These are phyloP conservation scores for Dryadomyces quercus-mongolicae DNA, from an alignment of 2,329 filamentous ascomycete species.

Conservation along the genomic window DNA sequence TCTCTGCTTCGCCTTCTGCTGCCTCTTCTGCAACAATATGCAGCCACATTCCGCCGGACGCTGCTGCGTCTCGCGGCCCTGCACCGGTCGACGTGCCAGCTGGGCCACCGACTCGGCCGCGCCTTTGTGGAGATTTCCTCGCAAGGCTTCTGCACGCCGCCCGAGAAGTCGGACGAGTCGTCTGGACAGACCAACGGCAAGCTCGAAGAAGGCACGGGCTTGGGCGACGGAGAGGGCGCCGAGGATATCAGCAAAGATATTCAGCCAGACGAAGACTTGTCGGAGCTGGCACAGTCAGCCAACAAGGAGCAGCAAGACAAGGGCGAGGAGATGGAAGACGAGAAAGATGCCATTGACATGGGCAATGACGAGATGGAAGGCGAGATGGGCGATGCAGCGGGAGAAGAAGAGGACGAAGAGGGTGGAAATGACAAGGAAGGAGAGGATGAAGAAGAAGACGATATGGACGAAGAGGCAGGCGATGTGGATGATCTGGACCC, in stretches of 20 bases:
- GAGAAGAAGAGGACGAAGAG: constrained; percentile 48
- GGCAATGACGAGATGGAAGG: constrained; percentile 86
- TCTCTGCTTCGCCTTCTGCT: constrained; percentile 48
- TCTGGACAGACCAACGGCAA: constrained; percentile 43
- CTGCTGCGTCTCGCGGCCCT: constrained; percentile 47
- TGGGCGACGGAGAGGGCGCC: constrained; percentile 88
- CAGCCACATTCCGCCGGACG: constrained; percentile 44
- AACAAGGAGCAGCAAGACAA: constrained; percentile 52
- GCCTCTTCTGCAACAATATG: constrained; percentile 68
- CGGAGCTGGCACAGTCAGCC: constrained; percentile 78
- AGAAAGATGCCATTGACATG: constrained; percentile 84
- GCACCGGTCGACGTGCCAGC: constrained; percentile 59
- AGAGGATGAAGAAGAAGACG: constrained; percentile 48
- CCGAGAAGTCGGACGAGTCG: constrained; percentile 55
- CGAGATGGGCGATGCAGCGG: constrained; percentile 56
- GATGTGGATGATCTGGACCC: constrained; percentile 86
- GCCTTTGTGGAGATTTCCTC: constrained; percentile 68
- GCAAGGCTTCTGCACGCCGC: constrained; percentile 84
- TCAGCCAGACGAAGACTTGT: constrained; percentile 81
- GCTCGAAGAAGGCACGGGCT: constrained; percentile 79
- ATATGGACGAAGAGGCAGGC: constrained; percentile 81
- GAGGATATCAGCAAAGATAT: constrained; percentile 98
- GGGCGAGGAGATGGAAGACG: constrained; percentile 57
- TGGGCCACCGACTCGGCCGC: constrained; percentile 64
- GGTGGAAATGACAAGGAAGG: constrained; percentile 47